Evolutionary conservation across 2,329 filamentous ascomycete genomes (phyloP).

Genomic region (Pseudodiploospora longispora): DNA sequence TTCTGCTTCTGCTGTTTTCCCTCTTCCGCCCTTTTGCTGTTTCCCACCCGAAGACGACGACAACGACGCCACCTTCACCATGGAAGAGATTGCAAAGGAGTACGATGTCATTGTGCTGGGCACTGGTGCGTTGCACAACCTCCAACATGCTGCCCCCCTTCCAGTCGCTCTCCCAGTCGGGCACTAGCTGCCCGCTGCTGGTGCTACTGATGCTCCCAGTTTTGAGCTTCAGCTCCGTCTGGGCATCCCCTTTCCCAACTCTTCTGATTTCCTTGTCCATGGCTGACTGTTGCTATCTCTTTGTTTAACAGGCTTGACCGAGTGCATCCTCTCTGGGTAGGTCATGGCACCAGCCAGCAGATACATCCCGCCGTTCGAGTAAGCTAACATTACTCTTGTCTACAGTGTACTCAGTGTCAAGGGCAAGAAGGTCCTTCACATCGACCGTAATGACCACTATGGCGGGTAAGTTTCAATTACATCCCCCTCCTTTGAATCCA

Average conservation of each 20-base stretch:
- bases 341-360: slow-evolving; percentile 12
- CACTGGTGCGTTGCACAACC: slow-evolving; percentile 60
- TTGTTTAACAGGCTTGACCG: slow-evolving; percentile 67
- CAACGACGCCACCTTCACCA: slow-evolving; percentile 34
- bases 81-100: slow-evolving; percentile 97
- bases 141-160: background rate
- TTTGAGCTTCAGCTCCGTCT: background rate
- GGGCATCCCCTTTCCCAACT: background rate
- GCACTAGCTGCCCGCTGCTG: background rate
- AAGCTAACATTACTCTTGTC: slow-evolving; percentile 24
- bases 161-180: background rate
- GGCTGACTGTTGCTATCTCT: slow-evolving; percentile 15
- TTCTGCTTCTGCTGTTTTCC: background rate
- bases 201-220: background rate
- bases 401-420: slow-evolving; percentile 84
- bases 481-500: background rate
- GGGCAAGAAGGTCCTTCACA: slow-evolving; percentile 98
- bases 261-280: slow-evolving; percentile 2
- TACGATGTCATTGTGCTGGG: slow-evolving; percentile 99
- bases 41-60: slow-evolving; percentile 2
- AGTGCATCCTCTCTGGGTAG: slow-evolving; percentile 98
- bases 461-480: slow-evolving; percentile 65
- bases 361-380: background rate
- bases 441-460: slow-evolving; percentile 97
- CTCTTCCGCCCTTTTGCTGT: slow-evolving; percentile 8